Base-by-base conservation (phyloP, 306 rosid species). In the Begonia masoniana region DNA sequence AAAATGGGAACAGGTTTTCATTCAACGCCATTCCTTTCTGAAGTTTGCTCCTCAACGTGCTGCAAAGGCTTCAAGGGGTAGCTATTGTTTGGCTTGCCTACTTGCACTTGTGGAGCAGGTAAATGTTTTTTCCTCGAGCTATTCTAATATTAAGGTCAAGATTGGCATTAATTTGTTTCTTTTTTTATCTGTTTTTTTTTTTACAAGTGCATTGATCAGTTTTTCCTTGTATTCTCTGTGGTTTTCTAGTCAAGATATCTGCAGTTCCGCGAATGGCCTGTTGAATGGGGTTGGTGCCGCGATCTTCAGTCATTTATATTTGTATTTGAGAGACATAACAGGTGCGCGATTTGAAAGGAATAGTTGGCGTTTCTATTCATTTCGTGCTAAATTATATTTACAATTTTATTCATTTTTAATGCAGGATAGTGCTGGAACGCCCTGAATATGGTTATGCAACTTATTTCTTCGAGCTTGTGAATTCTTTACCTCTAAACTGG, bases 281-380 rank as follows among this genome's bases (percentile, higher is more conserved):
- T 63, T 24, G 95, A 85, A 71, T 85, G 97, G 97, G 97, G 97
- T 54, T 89, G 97, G 97, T 85, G 97, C 68, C 82, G 91, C 43
- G 97, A 85, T 61, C 87, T 89, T 19, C 97, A 85, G 26, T 82
- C 97, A 13, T 89, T 89, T 67, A 78, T 89, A 71, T 89, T 89
- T 71, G 77, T 89, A 51, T 89, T 89, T 68, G 71, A 66, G 57
- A 82, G 77, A 68, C 97, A 89, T 73, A 85, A 85, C 71, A 89
- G 97, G 97, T 89, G 69, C 60, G 56, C 63, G 47, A 51, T 70
- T 60, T 65, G 51, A 54, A 50, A 55, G 8, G 10, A 62, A 31
- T 31, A 31, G 39, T 31, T 31, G 1, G 9, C 39, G 8, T 9
- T 31, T 9, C 39, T 31, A 15, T 15, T 50, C 53, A 45, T 24